These are phyloP conservation scores for Backusella psychrophila DNA, from an alignment of 192 early-diverging fungal genomes.

Conservation along the genomic window DNA sequence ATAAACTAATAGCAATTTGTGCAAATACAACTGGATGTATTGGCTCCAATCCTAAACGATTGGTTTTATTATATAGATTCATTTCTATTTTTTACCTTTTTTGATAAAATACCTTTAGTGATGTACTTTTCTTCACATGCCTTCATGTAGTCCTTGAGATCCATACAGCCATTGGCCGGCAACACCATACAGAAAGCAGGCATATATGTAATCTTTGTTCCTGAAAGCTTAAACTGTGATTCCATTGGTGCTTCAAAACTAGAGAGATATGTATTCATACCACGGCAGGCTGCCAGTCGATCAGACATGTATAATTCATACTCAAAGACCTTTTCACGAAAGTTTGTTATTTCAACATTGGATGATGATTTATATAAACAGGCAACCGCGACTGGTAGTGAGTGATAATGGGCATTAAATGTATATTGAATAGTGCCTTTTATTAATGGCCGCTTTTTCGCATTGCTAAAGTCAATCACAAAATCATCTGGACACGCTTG, in stretches of 20 bases:
- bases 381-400: neutral
- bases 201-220: neutral
- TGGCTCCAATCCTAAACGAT: neutral
- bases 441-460: neutral
- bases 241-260: neutral
- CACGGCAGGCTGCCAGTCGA: neutral
- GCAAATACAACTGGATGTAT: neutral
- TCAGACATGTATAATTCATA: neutral
- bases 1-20: neutral
- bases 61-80: neutral
- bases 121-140: neutral
- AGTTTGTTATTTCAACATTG: too few relatives aligned
- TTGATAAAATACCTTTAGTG: neutral
- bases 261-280: neutral
- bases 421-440: neutral
- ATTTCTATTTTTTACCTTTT: neutral
- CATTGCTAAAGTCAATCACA: neutral
- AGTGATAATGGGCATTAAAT: neutral
- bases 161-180: neutral
- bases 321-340: neutral
- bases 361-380: neutral
- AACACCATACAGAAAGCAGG: neutral
- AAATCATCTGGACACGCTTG: neutral
- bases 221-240: neutral
- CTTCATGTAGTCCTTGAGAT: neutral